These are phyloP conservation scores for Neostapfia colusana DNA, from an alignment of 176 grass and related monocot genomes.

Conservation along the genomic window DNA sequence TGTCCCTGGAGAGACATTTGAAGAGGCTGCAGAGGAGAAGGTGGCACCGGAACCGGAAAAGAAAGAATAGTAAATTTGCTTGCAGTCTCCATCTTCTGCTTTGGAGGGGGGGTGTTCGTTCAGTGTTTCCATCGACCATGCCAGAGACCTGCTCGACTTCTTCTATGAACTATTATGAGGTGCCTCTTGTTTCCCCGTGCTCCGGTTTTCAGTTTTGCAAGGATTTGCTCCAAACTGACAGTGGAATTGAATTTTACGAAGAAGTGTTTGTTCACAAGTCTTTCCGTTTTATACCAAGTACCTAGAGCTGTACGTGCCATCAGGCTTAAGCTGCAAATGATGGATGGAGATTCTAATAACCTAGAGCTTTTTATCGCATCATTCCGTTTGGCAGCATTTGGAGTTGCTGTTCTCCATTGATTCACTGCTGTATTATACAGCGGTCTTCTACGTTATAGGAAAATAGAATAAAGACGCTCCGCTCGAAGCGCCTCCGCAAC, in stretches of 20 bases:
- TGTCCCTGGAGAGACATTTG: conserved; percentile 71
- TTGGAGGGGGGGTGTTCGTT: conserved; percentile 33
- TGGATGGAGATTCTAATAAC: neutral
- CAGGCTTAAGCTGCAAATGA: conserved; percentile 4
- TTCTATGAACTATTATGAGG: conserved; percentile 25
- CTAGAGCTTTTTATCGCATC: neutral
- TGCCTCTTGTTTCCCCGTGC: conserved; percentile 23
- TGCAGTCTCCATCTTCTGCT: conserved; percentile 2
- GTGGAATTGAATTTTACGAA: conserved; percentile 39
- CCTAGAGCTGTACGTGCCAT: neutral
- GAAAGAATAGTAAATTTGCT: conserved; percentile 50
- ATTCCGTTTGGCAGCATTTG: neutral
- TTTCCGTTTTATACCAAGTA: neutral
- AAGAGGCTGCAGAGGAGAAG: conserved; percentile 56
- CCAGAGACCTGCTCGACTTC: conserved; percentile 24
- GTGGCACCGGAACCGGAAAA: conserved; percentile 25
- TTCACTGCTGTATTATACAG: no score
- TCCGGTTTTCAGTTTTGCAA: conserved; percentile 38
- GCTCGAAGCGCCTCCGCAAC: no score
- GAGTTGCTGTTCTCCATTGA: no score
- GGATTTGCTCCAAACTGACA: conserved; percentile 24
- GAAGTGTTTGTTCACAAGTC: conserved; percentile 2
- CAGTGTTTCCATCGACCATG: conserved; percentile 33
- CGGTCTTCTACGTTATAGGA: no score
- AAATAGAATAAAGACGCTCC: no score